phyloP scores from a whole-genome alignment of 1,284 basidiomycete genomes.

The Microbotryum saponariae region DNA sequence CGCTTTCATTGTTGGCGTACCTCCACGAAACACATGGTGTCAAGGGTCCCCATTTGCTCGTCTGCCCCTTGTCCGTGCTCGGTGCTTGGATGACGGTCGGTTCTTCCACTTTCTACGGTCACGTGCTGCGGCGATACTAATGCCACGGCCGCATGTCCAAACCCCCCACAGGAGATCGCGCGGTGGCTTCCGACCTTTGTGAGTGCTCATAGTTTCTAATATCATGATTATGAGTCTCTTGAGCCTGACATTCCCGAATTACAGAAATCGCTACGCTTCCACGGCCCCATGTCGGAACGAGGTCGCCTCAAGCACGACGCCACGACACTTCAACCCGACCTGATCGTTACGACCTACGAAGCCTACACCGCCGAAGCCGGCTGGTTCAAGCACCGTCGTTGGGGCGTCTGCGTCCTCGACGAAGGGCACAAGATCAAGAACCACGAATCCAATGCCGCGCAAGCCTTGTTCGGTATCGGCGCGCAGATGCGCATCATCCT shows the following conservation, averaged over 20 bases:
- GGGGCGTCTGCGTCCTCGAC: conserved; percentile 40
- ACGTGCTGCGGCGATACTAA: neutral
- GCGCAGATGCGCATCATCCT: conserved; percentile 52
- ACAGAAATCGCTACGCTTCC: conserved; percentile 47
- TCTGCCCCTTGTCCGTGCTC: conserved; percentile 57
- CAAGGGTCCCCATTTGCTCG: conserved; percentile 52
- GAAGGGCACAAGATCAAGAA: conserved; percentile 53
- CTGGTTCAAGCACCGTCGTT: conserved; percentile 53
- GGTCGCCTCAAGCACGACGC: conserved; percentile 44
- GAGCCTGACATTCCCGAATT: neutral
- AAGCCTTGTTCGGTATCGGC: conserved; percentile 48
- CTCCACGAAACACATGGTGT: conserved; percentile 46
- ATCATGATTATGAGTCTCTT: neutral
- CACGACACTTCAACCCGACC: conserved; percentile 40
- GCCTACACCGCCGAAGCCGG: conserved; percentile 47
- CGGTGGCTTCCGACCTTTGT: conserved; percentile 53
- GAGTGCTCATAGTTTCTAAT: neutral
- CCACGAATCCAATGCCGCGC: conserved; percentile 46
- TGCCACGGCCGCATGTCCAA: neutral
- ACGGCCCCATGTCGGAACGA: conserved; percentile 50
- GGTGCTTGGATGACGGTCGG: conserved; percentile 35
- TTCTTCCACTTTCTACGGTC: neutral
- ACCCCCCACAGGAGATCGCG: conserved; percentile 15
- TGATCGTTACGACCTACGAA: conserved; percentile 57
- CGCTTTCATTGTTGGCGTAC: conserved; percentile 54